A percentile compares a stretch with the other conserved stretches of the same genome.
These are phyloP conservation scores for Tylopilus subfusipes DNA, from an alignment of 768 basidiomycete species.

Conservation along the genomic window DNA sequence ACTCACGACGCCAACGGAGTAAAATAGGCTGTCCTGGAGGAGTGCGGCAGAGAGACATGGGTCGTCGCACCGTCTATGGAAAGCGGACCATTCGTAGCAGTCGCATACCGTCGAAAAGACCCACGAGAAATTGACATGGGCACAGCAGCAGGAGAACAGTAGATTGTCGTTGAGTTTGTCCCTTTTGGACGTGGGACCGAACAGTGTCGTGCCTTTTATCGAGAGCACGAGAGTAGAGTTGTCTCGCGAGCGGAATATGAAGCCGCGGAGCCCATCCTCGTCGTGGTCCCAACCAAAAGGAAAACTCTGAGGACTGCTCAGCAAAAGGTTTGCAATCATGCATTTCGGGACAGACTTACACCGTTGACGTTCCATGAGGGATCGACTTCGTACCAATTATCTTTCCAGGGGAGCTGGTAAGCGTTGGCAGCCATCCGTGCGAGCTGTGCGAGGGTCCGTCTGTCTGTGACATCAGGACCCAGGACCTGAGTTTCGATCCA, in stretches of 20 bases:
- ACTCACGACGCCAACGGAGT: slow-evolving; percentile 80
- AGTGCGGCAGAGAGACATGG: slow-evolving; percentile 82
- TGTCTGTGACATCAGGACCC: slow-evolving; percentile 76
- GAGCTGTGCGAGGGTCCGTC: slow-evolving; percentile 75
- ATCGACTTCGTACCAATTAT: slow-evolving; percentile 82
- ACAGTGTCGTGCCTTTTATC: slow-evolving; percentile 86
- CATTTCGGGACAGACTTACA: slow-evolving; percentile 24
- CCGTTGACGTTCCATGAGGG: slow-evolving; percentile 60
- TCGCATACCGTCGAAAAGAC: slow-evolving; percentile 80
- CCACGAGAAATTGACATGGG: slow-evolving; percentile 86
- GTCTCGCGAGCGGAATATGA: slow-evolving; percentile 75
- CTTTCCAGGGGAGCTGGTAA: slow-evolving; percentile 67
- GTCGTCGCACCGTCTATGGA: slow-evolving; percentile 70
- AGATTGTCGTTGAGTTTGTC: slow-evolving; percentile 94
- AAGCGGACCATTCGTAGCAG: slow-evolving; percentile 56
- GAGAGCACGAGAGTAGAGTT: slow-evolving; percentile 83
- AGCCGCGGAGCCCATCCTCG: slow-evolving; percentile 81
- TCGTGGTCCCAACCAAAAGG: slow-evolving; percentile 73
- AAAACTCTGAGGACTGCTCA: slow-evolving; percentile 51
- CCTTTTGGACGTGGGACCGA: slow-evolving; percentile 81
- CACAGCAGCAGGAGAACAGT: slow-evolving; percentile 92
- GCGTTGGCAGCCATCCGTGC: slow-evolving; percentile 90
- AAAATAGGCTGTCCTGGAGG: slow-evolving; percentile 88
- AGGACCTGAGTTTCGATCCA: slow-evolving; percentile 69
- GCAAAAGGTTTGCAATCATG: neutral